Conservation (phyloP, 78 protist species). For the Planoprotostelium fungivorum region DNA sequence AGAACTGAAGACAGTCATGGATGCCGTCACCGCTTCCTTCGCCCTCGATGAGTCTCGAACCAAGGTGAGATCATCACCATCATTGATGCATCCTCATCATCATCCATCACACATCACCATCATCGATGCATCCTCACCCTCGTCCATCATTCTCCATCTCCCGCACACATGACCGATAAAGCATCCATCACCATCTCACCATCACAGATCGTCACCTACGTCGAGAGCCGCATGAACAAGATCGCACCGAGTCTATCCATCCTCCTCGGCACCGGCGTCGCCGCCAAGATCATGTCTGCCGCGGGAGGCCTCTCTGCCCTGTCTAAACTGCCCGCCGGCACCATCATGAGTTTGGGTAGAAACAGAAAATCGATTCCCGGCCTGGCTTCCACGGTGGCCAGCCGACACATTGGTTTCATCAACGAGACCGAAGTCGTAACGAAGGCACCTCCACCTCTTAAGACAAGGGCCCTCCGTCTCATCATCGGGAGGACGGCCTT, state of each 20-base stretch:
- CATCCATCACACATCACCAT: too few species aligned
- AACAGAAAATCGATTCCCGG: conserved; percentile 50
- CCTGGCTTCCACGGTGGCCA: conserved; percentile 26
- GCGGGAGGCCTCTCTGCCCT: conserved; percentile 75
- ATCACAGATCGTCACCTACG: conserved; percentile 47
- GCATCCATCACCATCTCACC: too few species aligned
- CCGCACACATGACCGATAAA: too few species aligned
- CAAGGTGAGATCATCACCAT: too few species aligned
- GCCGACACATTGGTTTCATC: conserved; percentile 63
- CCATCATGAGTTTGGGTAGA: conserved; percentile 60
- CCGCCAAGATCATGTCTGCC: conserved; percentile 71
- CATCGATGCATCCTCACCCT: too few species aligned
- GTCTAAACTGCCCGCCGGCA: conserved; percentile 73
- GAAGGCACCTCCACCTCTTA: conserved; percentile 34
- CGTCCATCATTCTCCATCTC: too few species aligned
- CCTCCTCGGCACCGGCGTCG: conserved; percentile 70
- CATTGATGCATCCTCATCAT: too few species aligned
- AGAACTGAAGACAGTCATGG: conserved; percentile 10
- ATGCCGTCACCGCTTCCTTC: conserved; percentile 64
- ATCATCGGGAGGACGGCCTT: conserved; percentile 43
- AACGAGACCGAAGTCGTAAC: conserved; percentile 47
- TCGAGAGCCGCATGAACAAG: conserved; percentile 77
- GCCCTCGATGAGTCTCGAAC: too few species aligned
- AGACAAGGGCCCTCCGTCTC: conserved; percentile 28
- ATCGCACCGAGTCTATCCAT: conserved; percentile 79